A percentile compares a stretch with the other conserved stretches of the same genome.
phyloP scores from a whole-genome alignment of 768 basidiomycete genomes.

The Termitomyces sp. region DNA sequence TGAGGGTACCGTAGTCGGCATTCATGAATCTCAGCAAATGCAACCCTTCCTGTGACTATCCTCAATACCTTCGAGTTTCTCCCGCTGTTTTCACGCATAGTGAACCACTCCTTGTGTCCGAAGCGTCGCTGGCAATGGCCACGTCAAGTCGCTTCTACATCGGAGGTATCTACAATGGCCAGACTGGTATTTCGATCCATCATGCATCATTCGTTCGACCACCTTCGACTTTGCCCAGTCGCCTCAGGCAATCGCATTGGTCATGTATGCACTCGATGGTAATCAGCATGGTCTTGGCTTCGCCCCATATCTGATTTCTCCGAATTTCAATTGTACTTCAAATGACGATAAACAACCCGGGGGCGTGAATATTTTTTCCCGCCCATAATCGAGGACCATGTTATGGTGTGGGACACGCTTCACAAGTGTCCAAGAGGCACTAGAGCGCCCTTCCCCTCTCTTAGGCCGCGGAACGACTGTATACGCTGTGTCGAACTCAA shows the following conservation, averaged over 20 bases:
- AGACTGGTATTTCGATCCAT: conserved; percentile 21
- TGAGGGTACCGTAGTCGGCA: not conserved
- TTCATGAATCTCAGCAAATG: not conserved
- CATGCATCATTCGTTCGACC: conserved; percentile 13
- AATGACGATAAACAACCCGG: not conserved
- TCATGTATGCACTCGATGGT: conserved; percentile 14
- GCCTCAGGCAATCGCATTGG: conserved; percentile 15
- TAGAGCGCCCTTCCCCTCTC: conserved; percentile 8
- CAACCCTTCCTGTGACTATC: not conserved
- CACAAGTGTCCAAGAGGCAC: not conserved
- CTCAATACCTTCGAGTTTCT: not conserved
- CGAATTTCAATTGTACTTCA: not conserved
- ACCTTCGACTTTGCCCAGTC: conserved; percentile 16
- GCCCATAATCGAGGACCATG: not conserved
- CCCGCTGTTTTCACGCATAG: not conserved
- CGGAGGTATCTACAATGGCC: conserved; percentile 15
- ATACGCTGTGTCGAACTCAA: not conserved
- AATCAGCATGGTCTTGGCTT: not conserved
- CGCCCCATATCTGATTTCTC: not conserved
- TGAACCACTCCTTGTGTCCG: not conserved
- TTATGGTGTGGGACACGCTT: not conserved
- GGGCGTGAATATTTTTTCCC: not conserved
- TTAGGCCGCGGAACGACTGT: conserved; percentile 16
- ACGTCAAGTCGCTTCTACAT: conserved; percentile 13
- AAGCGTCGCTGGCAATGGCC: conserved; percentile 3